Evolutionary conservation across 2,329 filamentous ascomycete species (phyloP), one percentile per base, ranked within the genome.

Genomic region (Colletotrichum phormii): DNA sequence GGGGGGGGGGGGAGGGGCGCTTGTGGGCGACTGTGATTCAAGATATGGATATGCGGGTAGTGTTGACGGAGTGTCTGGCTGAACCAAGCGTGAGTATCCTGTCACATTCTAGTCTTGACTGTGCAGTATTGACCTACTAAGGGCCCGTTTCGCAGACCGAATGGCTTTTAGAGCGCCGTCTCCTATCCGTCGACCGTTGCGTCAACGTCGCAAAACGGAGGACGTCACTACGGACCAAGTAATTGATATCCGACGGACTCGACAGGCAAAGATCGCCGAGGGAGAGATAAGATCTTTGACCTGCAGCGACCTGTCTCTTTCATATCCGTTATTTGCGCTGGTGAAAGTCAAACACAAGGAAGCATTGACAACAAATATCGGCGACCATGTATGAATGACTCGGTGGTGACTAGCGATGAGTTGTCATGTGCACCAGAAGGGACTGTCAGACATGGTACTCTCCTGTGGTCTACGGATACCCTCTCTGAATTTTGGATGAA

Each of bases 221-320:
- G n/a, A 35, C 33, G 22, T 61, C 26, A 29, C 57, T 49, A 29
- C 15, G 26, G 54, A 26, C 26, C 63, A 13, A n/a, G 24, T 11
- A 33, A 29, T 35, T 31, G 31, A 57, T 37, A 22, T 26, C n/a
- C 31, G 26, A 64, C 29, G 49, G 64, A 29, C 49, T 51, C 11
- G 51, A 29, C 42, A 58, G 58, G 64, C 31, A 58, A 58, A 33
- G 51, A 58, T 53, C 29, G 49, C 69, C 58, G 51, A 33, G 58
- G 31, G 22, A 69, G 58, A 68, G 58, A 55, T 59, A 35, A 35
- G 59, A 53, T 46, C n/a, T 26, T n/a, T 24, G 46, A 49, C 66
- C 65, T 60, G 70, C 70, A 64, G 58, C 57, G 64, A 54, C 59
- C 42, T 69, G 64, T 64, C 59, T 72, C 69, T 71, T 33, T 29